Conservation (phyloP, 2,329 filamentous ascomycete species). For the Emergomyces pasteurianus region DNA sequence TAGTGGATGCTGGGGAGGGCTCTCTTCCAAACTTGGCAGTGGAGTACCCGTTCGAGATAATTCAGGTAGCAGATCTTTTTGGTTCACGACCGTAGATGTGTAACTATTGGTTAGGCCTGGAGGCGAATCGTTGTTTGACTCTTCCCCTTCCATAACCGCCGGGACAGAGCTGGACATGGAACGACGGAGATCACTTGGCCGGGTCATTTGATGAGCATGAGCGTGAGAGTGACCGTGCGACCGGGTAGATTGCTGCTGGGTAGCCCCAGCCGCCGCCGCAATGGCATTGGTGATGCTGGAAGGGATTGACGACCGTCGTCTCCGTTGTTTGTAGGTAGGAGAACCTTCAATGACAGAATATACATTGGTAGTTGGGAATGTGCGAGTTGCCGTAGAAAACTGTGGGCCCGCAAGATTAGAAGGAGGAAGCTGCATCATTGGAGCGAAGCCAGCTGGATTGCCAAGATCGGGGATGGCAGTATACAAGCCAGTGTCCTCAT, state of each 20-base stretch:
- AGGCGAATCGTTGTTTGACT: slow-evolving; percentile 66
- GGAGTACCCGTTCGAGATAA: slow-evolving; percentile 88
- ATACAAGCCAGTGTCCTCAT: slow-evolving; percentile 94
- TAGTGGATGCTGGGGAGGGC: slow-evolving; percentile 60
- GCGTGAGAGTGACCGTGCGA: slow-evolving; percentile 32
- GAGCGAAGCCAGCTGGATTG: slow-evolving; percentile 63
- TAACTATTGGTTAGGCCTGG: slow-evolving; percentile 63
- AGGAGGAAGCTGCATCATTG: slow-evolving; percentile 81
- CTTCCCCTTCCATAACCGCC: slow-evolving; percentile 67
- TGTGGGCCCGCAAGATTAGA: slow-evolving; percentile 72
- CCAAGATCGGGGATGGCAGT: slow-evolving; percentile 80
- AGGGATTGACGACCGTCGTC: slow-evolving; percentile 85
- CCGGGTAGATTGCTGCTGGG: slow-evolving; percentile 28
- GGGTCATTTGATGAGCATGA: slow-evolving; percentile 40
- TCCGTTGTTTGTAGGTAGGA: slow-evolving; percentile 94
- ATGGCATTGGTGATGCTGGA: slow-evolving; percentile 62
- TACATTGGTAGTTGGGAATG: slow-evolving; percentile 63
- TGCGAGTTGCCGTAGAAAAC: slow-evolving; percentile 58
- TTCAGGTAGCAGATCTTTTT: slow-evolving; percentile 63
- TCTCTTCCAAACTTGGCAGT: slow-evolving; percentile 70
- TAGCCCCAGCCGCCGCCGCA: slow-evolving; percentile 43
- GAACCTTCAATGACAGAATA: slow-evolving; percentile 97
- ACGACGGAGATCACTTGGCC: slow-evolving; percentile 79
- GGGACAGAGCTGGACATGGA: slow-evolving; percentile 83
- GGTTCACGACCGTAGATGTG: slow-evolving; percentile 57